phyloP scores from a whole-genome alignment of 345 rosid genomes.

The Citrus trifoliata region DNA sequence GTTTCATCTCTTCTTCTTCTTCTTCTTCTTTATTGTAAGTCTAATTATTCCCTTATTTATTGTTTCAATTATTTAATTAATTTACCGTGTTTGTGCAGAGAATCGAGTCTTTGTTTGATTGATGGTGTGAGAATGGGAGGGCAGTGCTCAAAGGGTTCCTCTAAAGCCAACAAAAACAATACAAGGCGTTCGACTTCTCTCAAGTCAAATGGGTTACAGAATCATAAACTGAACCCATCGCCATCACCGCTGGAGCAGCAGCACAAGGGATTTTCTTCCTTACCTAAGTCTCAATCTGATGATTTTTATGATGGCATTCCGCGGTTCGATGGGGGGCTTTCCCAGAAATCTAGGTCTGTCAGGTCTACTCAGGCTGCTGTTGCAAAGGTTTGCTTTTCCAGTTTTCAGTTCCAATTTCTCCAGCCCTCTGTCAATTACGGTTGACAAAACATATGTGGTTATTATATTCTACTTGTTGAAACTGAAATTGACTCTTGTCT shows the following conservation, averaged over 20 bases:
- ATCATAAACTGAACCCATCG: conserved; percentile 15
- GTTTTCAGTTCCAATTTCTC: too few species aligned
- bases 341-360: conserved; percentile 43
- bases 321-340: conserved; percentile 24
- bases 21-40: not conserved
- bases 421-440: too few species aligned
- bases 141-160: not conserved
- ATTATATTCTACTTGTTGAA: not conserved
- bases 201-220: not conserved
- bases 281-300: conserved; percentile 24
- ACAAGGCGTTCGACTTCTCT: not conserved
- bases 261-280: conserved; percentile 19
- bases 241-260: conserved; percentile 18
- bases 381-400: conserved; percentile 42
- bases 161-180: not conserved
- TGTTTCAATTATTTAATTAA: not conserved
- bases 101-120: not conserved
- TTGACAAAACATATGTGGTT: too few species aligned
- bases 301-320: conserved; percentile 79
- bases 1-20: not conserved
- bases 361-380: conserved; percentile 54
- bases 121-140: not conserved
- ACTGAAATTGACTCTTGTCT: too few species aligned
- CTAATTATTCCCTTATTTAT: not conserved
- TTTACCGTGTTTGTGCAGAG: not conserved